Base-by-base conservation (phyloP, 1,284 basidiomycete genomes). In the Naganishia sp. region DNA sequence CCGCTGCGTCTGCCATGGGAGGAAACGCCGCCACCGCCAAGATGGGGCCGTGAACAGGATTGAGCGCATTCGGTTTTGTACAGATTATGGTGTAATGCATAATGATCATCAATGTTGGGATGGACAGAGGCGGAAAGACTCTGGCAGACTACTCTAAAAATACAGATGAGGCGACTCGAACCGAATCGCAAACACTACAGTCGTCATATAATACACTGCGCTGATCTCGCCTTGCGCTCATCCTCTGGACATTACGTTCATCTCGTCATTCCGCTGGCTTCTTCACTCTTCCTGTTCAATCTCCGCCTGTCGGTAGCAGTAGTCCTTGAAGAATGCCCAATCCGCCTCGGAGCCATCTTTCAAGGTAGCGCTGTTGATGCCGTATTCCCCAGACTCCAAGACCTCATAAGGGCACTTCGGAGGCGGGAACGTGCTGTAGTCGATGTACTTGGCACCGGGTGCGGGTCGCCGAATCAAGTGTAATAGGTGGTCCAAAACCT, bases 401-500 rank as follows among this genome's bases (percentile, higher is more conserved):
- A 25, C 36, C 13, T 61, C 28, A 10, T 43, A 61, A 18, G 59
- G 59, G 39, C 59, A 61, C 6, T 15, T 7, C 18, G 59, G 59
- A 52, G 59, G 48, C n/a, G 59, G 25, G 10, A 61, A 31, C 2
- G 48, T 43, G 16, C 11, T 28, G 59, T 61, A 61, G 39, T 61
- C 48, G 36, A 52, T 23, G 33, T 61, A 61, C 28, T 16, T 16
- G 6, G 59, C 48, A 18, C 39, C 36, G 4, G 59, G 59, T 33
- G 42, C 48, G 15, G 59, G 59, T 28, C 93, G 87, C 68, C 84
- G 84, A 21, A 97, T 87, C 28, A 88, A 86, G 55, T 81, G 80
- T 39, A 99, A 85, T 43, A 96, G 84, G 48, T 81, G 82, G 79
- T 99, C 95, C 39, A 99, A 84, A 67, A 88, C 85, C 36, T 83